phyloP scores from a whole-genome alignment of 768 basidiomycete species.

The Cubamyces sp. region DNA sequence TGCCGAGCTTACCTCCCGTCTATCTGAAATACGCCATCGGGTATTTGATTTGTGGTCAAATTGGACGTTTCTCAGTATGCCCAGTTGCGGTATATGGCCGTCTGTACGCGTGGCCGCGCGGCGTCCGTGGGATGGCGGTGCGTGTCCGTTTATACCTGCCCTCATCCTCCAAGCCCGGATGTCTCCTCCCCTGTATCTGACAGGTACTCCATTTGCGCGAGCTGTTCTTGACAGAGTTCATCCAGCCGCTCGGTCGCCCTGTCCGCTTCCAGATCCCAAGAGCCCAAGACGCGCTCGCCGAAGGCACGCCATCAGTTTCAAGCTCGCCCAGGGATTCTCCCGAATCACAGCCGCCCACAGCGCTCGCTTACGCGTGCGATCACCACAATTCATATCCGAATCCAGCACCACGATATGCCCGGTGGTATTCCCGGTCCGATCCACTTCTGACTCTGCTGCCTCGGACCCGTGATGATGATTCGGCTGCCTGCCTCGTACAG shows the following conservation, averaged over 20 bases:
- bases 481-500: neutral
- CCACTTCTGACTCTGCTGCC: conserved; percentile 1
- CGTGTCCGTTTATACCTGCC: neutral
- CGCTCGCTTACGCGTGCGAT: conserved; percentile 11
- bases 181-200: neutral
- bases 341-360: conserved; percentile 9
- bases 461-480: neutral
- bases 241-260: neutral
- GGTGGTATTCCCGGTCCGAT: conserved; percentile 14
- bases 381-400: conserved; percentile 19
- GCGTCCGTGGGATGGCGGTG: conserved; percentile 5
- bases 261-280: conserved; percentile 2
- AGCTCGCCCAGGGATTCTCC: conserved; percentile 12
- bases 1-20: neutral
- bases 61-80: conserved; percentile 2
- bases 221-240: conserved; percentile 2
- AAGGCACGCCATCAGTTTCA: conserved; percentile 26
- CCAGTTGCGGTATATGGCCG: neutral
- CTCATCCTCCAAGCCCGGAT: neutral
- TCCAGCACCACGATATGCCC: neutral
- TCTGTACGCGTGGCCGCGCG: neutral
- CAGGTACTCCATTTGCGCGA: neutral
- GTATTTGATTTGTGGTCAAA: conserved; percentile 16
- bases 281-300: conserved; percentile 6
- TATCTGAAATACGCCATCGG: neutral